Evolutionary conservation across 306 rosid genomes (phyloP).

Genomic region (Nissolia schottii): DNA sequence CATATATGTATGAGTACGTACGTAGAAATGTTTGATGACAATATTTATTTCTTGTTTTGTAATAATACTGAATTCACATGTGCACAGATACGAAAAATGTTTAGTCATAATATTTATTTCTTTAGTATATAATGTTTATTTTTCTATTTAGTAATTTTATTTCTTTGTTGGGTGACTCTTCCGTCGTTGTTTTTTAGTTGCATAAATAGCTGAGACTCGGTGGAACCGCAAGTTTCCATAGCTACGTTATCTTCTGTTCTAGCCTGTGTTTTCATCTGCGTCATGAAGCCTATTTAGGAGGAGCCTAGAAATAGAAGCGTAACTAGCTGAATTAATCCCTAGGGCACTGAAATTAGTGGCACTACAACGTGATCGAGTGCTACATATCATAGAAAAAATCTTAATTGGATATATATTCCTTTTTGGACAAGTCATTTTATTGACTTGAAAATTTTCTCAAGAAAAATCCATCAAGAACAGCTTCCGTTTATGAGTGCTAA

Average conservation of each 20-base stretch:
- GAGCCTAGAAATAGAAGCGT: neutral
- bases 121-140: no score
- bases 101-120: no score
- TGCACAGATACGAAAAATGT: no score
- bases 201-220: no score
- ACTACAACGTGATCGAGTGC: neutral
- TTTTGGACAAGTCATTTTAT: neutral
- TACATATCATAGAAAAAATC: neutral
- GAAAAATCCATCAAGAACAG: neutral
- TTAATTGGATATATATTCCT: neutral
- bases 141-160: no score
- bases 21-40: no score
- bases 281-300: neutral
- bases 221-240: neutral
- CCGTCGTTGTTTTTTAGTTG: no score
- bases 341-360: neutral
- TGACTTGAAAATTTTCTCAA: neutral
- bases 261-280: neutral
- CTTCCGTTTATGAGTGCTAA: neutral
- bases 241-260: neutral
- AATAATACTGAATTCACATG: no score
- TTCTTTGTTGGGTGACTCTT: no score
- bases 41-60: no score
- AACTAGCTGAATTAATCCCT: neutral
- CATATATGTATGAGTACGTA: no score